A percentile compares a stretch with the other conserved stretches of the same genome.
Evolutionary conservation across 208 protist genomes (phyloP).

Genomic region (Borovskyia barvae): DNA sequence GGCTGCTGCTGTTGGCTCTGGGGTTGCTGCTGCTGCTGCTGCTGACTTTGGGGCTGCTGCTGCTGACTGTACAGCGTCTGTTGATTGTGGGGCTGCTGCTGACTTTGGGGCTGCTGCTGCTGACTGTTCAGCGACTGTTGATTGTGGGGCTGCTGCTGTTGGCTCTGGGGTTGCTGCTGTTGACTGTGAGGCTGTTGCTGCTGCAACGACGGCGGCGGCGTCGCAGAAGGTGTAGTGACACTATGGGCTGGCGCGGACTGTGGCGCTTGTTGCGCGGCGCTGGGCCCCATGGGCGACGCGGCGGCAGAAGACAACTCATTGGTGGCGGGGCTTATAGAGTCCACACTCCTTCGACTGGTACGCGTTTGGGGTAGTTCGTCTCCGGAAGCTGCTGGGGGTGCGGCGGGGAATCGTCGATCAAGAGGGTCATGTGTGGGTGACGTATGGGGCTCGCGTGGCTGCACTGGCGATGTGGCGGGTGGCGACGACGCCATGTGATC

Average conservation of each 20-base stretch:
- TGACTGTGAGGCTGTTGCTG: constrained; percentile 5
- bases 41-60: constrained; percentile 10
- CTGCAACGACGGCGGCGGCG: neutral
- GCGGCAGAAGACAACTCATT: neutral
- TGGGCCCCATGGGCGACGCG: constrained; percentile 1
- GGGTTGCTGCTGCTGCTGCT: constrained; percentile 17
- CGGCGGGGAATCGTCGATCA: neutral
- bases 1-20: constrained; percentile 9
- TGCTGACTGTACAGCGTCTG: constrained; percentile 10
- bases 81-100: constrained; percentile 6
- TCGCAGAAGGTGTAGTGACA: too few species aligned
- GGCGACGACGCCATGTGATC: constrained; percentile 5
- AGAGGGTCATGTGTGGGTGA: constrained; percentile 11
- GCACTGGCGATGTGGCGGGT: constrained; percentile 11
- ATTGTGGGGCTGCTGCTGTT: neutral
- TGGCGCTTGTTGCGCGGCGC: neutral
- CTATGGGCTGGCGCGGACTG: neutral
- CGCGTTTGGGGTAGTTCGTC: constrained; percentile 16
- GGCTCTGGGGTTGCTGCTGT: constrained; percentile 5
- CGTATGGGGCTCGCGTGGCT: constrained; percentile 20
- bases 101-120: constrained; percentile 6
- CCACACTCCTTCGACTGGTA: constrained; percentile 15
- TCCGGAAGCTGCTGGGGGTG: neutral
- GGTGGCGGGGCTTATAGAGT: too few species aligned
- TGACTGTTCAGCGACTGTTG: constrained; percentile 12